Evolutionary conservation across 345 rosid genomes (phyloP).

Genomic region (Kandelia obovata): DNA sequence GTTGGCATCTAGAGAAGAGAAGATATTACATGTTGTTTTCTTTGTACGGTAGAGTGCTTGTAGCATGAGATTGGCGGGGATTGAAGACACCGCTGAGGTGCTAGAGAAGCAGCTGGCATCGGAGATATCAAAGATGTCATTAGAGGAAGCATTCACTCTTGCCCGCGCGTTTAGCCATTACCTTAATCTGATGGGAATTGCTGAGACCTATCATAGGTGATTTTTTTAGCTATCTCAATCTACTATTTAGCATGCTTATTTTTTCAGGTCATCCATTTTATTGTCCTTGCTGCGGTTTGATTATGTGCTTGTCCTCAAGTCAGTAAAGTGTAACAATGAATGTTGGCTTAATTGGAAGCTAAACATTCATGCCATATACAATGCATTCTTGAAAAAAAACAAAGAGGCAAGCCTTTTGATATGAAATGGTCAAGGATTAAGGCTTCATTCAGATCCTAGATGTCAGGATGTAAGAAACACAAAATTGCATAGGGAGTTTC

Average conservation of each 20-base stretch:
- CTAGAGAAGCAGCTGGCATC: constrained; percentile 78
- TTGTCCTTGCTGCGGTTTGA: not conserved
- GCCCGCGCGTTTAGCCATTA: constrained; percentile 95
- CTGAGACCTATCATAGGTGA: constrained; percentile 94
- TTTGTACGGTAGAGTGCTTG: constrained; percentile 63
- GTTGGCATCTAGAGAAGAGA: not conserved
- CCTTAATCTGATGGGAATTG: constrained; percentile 90
- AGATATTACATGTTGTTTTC: not conserved
- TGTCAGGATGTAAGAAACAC: no score
- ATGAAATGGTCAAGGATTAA: no score
- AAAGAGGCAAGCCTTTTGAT: no score
- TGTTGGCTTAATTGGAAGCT: constrained; percentile 2
- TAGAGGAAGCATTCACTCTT: constrained; percentile 79
- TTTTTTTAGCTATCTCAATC: not conserved
- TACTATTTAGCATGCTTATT: not conserved
- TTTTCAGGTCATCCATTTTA: not conserved
- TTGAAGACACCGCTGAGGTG: constrained; percentile 77
- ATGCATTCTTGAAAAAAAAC: no score
- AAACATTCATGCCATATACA: no score
- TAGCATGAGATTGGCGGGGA: constrained; percentile 76
- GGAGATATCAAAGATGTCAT: constrained; percentile 75
- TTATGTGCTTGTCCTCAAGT: not conserved
- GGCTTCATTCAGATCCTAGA: no score
- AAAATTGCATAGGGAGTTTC: no score
- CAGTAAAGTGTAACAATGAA: not conserved